Evolutionary conservation across 1,139 yeast species (phyloP), one percentile per base, ranked within the genome.

Genomic region (Petasospora rhodanensis): DNA sequence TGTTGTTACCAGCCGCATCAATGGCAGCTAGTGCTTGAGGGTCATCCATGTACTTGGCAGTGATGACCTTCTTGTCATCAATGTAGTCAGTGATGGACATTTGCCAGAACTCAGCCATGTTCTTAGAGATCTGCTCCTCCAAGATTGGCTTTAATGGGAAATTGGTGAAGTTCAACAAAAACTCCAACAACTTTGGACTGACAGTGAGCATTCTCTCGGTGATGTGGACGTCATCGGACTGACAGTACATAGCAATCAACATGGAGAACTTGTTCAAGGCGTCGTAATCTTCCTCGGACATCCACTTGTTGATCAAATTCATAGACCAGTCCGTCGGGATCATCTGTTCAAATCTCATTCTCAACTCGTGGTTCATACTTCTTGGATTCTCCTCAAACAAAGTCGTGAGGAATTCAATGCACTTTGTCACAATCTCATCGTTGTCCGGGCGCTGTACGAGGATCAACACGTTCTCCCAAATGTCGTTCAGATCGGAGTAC

Each of bases 61-160:
- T 46, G n/a, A 73, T 49, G 1, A 62, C 45, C 14, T 64, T 80
- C n/a, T 58, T 68, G 36, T 75, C 80, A 44, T 73, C 80, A 14
- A 70, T 60, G 38, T 71, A 73, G 2, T 73, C 68, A 41, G 83
- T 93, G 8, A 80, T 76, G 34, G 82, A 65, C 37, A 78, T 80
- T 34, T 74, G 73, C 97, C 97, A 91, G 51, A 87, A 85, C 34
- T 78, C 78, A 5, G 84, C 64, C 45, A 86, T 65, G 36, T 77
- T 79, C 27, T 70, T 74, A 12, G 94, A 80, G 10, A 83, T 61
- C 12, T 60, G 60, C 52, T 89, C 96, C 18, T 85, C 89, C 0
- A 66, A 58, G 1, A 80, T 66, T 0, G 95, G 83, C 5, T 59
- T 48, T 1, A 81, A 78, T 1, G 80, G 79, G 31, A 72, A 68